Evolutionary conservation across 352 stramenopile species (phyloP).

Genomic region (Chrysophaeum taylorii): DNA sequence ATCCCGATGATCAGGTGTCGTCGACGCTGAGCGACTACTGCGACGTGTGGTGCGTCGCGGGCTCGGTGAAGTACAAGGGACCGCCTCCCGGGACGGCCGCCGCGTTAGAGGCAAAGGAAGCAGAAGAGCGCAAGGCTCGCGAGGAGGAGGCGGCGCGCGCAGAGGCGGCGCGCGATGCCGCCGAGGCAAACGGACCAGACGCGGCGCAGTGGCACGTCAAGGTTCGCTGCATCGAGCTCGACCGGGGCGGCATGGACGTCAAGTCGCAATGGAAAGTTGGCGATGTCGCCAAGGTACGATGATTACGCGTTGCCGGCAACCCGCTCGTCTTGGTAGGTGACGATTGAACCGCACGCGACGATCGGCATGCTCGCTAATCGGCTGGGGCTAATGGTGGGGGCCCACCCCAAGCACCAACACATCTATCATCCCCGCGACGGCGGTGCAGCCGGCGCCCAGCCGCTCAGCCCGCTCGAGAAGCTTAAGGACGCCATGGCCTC

Average conservation of each 20-base stretch:
- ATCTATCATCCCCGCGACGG: not conserved
- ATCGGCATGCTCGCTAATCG: conserved; percentile 3
- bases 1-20: conserved; percentile 4
- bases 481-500: conserved; percentile 4
- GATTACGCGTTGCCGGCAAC: no score
- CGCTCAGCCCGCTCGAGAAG: not conserved
- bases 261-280: conserved; percentile 12
- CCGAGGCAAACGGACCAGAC: not conserved
- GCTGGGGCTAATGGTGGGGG: conserved; percentile 4
- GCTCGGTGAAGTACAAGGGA: conserved; percentile 11
- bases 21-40: not conserved
- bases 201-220: not conserved
- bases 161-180: not conserved
- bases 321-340: no score
- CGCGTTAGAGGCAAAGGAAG: not conserved
- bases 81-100: conserved; percentile 6
- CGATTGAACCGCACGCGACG: conserved; percentile 8
- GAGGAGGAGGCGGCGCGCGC: not conserved
- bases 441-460: not conserved
- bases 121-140: not conserved
- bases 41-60: not conserved
- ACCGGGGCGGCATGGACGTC: conserved; percentile 11
- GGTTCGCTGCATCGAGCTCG: not conserved
- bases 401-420: conserved; percentile 9
- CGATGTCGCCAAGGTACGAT: not conserved